Base-by-base conservation (phyloP, 2,329 filamentous ascomycete genomes). In the Aureobasidium sp. region DNA sequence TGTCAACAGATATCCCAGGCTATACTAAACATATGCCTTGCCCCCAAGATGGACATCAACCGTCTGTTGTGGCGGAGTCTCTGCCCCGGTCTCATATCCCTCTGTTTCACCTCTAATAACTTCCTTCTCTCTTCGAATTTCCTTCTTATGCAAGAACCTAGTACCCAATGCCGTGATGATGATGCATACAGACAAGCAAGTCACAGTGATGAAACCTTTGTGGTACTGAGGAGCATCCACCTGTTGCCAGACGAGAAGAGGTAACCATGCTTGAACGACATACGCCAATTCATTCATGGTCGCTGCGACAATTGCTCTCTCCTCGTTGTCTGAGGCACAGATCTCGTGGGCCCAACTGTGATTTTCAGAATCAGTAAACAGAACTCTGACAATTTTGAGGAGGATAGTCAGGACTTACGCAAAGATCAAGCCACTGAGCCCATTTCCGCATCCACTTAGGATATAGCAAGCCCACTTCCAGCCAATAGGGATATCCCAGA, bases 211-310 rank as follows among this genome's bases (percentile, higher is more conserved):
- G 56, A 81, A 87, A 0, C 85, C 86, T 67, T 87, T 87, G 0
- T 73, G 75, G 62, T 87, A 88, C 47, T 74, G 66, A 0, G 86
- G 85, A 0, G 80, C 82, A 62, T 87, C 84, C 0, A 85, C 77
- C 68, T 86, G 83, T 72, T 85, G 82, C 86, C 85, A 88, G 10
- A 87, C 79, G 9, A 87, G 69, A 36, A 87, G 77, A 7, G 87
- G 87, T 46, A 90, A 70, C 86, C 86, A 89, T 0, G 86, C 84
- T 68, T 89, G 85, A 47, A 90, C 73, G 1, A 88, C 84, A 64
- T 88, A 88, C 0, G 85, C 86, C 75, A 89, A 81, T 69, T 87
- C 81, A 64, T 89, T 89, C 84, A 89, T 89, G 17, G 78, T 74
- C 0, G 79, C 86, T 0, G 86, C 80, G 0, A 89, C 84, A 4